Base-by-base conservation (phyloP, 306 rosid genomes). In the Castanea crenata region DNA sequence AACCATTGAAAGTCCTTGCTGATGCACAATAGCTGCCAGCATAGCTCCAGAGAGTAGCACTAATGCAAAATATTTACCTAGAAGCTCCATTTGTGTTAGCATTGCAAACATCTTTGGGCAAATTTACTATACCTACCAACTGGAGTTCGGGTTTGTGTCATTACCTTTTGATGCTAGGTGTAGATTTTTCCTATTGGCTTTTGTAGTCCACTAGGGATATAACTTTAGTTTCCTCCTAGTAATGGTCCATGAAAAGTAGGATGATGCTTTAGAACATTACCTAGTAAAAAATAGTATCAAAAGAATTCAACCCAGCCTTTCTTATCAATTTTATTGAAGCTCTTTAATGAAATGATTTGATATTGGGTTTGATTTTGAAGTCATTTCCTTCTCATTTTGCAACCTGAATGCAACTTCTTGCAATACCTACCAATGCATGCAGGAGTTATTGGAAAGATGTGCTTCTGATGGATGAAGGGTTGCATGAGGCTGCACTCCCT, bases 401-500 rank as follows among this genome's bases (percentile, higher is more conserved):
- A 52, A 57, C 76, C 70, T 71, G 69, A 61, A 23, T 61, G 13
- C 71, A 55, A 16, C 44, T 72, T 76, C 58, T 59, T 82, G 73
- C 20, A 61, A 58, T 58, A 76, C 55, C 49, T 80, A 81, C 57
- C 77, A 38, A 51, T 81, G 62, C 76, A 34, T 32, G 74, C 90
- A 92, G 97, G 91, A 78, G 78, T 85, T 80, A 81, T 86, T 90
- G 95, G 97, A 85, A 78, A 83, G 92, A 92, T 74, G 90, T 86
- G 38, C 89, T 89, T 74, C 80, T 86, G 80, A 82, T 92, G 87
- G 97, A 92, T 84, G 93, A 87, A 79, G 90, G 89, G 77, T 80
- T 92, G 71, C 83, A 74, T 57, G 97, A 92, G 84, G 97, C 91
- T 62, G 81, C 83, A 84, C 90, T 92, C 62, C 82, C 86, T 49